Conservation (phyloP, 2,329 filamentous ascomycete genomes). For the Onygenales sp. region DNA sequence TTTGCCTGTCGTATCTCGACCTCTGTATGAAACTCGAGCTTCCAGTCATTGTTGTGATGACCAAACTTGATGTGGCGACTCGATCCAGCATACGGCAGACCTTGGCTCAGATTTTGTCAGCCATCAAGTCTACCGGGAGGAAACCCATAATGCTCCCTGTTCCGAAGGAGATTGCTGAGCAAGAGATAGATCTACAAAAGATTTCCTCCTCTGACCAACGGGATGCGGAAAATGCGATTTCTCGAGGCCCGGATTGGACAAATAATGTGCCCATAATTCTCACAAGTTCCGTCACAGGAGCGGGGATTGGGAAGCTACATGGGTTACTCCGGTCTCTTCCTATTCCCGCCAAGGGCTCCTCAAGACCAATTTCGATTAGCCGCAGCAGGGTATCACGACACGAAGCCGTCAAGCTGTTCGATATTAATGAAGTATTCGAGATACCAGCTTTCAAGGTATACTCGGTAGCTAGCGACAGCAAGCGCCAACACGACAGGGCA, state of each 20-base stretch:
- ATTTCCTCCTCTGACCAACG: constrained; percentile 48
- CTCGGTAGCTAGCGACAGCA: constrained; percentile 29
- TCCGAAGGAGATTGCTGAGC: constrained; percentile 37
- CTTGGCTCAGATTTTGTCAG: constrained; percentile 63
- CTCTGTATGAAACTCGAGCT: constrained; percentile 72
- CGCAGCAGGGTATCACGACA: constrained; percentile 24
- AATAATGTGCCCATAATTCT: constrained; percentile 70
- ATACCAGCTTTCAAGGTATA: constrained; percentile 55
- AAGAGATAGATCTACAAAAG: constrained; percentile 43
- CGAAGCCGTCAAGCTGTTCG: constrained; percentile 61
- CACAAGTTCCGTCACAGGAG: constrained; percentile 77
- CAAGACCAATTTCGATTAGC: constrained; percentile 13
- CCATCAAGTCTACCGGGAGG: constrained; percentile 65
- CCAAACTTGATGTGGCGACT: constrained; percentile 81
- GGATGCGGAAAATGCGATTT: constrained; percentile 50
- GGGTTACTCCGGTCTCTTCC: constrained; percentile 70
- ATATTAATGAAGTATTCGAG: constrained; percentile 84
- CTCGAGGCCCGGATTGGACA: constrained; percentile 29
- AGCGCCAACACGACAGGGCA: constrained; percentile 41
- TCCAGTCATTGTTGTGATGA: constrained; percentile 73
- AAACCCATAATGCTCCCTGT: constrained; percentile 59
- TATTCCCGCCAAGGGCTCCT: constrained; percentile 45
- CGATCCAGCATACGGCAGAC: constrained; percentile 60
- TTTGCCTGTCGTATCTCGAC: constrained; percentile 71
- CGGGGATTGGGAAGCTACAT: constrained; percentile 71